phyloP scores from a whole-genome alignment of 257 asterid genomes.

The Solanum paucissectum region DNA sequence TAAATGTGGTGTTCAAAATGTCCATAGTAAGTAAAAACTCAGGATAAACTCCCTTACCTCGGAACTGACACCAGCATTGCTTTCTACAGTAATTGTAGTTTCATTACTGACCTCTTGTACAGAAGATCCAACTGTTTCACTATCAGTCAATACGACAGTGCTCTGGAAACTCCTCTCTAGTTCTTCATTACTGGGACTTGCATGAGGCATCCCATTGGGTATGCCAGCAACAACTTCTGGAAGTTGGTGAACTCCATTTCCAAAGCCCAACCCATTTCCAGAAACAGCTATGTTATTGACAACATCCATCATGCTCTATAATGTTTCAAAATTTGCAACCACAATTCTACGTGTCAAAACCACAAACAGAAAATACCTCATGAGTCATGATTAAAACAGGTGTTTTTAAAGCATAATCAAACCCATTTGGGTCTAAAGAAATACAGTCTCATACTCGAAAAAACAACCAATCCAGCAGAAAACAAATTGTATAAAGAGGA shows the following conservation, averaged over 20 bases:
- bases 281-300: slow-evolving; percentile 6
- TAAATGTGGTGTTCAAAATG: background rate
- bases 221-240: slow-evolving; percentile 8
- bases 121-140: slow-evolving; percentile 4
- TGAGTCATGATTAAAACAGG: background rate
- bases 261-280: slow-evolving; percentile 18
- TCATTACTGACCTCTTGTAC: slow-evolving; percentile 3
- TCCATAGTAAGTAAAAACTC: background rate
- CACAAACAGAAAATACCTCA: background rate
- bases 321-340: background rate
- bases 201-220: slow-evolving; percentile 10
- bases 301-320: slow-evolving; percentile 21
- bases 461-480: background rate
- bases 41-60: slow-evolving; percentile 2
- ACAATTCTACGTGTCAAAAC: background rate
- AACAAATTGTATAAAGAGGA: background rate
- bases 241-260: slow-evolving; percentile 16
- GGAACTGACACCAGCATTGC: slow-evolving; percentile 4
- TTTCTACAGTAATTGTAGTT: background rate
- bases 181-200: slow-evolving; percentile 10
- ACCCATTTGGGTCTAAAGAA: background rate
- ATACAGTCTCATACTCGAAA: background rate
- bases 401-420: background rate
- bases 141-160: slow-evolving; percentile 3
- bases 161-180: slow-evolving; percentile 6